A percentile compares a stretch with the other conserved stretches of the same genome.
Conservation (phyloP, 2,329 filamentous ascomycete species). For the Rosellinia necatrix region DNA sequence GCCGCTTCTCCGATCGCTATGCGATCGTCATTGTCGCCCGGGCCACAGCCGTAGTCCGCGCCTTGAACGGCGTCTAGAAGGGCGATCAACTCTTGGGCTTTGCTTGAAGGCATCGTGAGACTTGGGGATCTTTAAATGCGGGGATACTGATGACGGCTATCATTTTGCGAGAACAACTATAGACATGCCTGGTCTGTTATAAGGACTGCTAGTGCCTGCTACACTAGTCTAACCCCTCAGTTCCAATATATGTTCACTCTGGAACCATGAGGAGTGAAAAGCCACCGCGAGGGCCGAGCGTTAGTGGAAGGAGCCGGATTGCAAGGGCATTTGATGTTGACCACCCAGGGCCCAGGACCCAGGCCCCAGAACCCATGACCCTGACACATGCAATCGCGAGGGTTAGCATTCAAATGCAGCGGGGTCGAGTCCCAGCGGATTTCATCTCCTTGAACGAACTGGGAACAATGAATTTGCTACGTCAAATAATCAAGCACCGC, state of each 20-base stretch:
- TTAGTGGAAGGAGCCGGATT: neutral
- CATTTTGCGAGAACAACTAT: neutral
- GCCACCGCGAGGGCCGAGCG: neutral
- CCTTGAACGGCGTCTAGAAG: conserved; percentile 10
- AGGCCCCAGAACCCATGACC: too few species aligned
- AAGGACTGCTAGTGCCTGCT: conserved; percentile 1
- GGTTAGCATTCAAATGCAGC: too few species aligned
- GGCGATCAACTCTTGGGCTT: conserved; percentile 1
- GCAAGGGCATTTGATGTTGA: too few species aligned
- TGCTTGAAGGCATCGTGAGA: conserved; percentile 5
- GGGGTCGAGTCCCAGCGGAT: too few species aligned
- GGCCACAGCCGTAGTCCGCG: neutral
- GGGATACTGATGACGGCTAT: neutral
- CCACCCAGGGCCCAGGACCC: too few species aligned
- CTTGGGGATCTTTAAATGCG: neutral
- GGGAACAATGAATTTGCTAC: too few species aligned
- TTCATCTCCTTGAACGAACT: too few species aligned
- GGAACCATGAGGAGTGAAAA: too few species aligned
- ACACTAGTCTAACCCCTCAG: too few species aligned
- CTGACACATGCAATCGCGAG: too few species aligned
- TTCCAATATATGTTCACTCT: neutral
- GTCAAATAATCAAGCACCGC: conserved; percentile 24
- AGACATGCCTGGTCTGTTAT: neutral
- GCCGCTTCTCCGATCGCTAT: conserved; percentile 4
- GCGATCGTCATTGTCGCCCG: neutral